Evolutionary conservation across 768 basidiomycete species (phyloP).

Genomic region (Amanita muscaria): DNA sequence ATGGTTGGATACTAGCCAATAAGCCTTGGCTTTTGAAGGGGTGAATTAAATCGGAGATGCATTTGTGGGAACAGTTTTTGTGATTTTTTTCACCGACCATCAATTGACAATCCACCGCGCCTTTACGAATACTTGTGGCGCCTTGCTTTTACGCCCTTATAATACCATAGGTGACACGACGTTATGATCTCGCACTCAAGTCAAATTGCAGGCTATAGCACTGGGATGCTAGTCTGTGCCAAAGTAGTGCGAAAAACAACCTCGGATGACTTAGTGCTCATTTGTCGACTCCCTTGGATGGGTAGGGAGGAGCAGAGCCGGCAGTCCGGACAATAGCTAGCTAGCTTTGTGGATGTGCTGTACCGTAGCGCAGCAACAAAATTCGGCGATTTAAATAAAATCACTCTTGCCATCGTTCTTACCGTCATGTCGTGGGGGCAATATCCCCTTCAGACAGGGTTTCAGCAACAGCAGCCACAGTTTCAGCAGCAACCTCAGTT

Average conservation of each 20-base stretch:
- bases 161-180: too few species aligned
- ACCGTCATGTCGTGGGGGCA: conserved; percentile 68
- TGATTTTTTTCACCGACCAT: not conserved
- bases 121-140: too few species aligned
- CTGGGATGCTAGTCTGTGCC: conserved; percentile 7
- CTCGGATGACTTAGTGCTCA: conserved; percentile 15
- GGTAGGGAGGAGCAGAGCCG: conserved; percentile 12
- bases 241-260: conserved; percentile 12
- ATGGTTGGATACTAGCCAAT: conserved; percentile 73
- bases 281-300: not conserved
- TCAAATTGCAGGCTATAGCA: conserved; percentile 10
- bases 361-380: not conserved
- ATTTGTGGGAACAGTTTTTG: not conserved
- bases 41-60: conserved; percentile 6
- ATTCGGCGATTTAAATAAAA: conserved; percentile 15
- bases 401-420: conserved; percentile 16
- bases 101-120: too few species aligned
- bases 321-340: conserved; percentile 11
- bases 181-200: conserved; percentile 5
- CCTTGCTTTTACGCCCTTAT: too few species aligned
- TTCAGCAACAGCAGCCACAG: conserved; percentile 34
- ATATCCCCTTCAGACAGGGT: conserved; percentile 16
- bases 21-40: conserved; percentile 65
- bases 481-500: conserved; percentile 63
- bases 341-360: not conserved